A percentile compares a stretch with the other conserved stretches of the same genome.
Evolutionary conservation across 441 rosid genomes (phyloP).

Genomic region (Populus hybrid): DNA sequence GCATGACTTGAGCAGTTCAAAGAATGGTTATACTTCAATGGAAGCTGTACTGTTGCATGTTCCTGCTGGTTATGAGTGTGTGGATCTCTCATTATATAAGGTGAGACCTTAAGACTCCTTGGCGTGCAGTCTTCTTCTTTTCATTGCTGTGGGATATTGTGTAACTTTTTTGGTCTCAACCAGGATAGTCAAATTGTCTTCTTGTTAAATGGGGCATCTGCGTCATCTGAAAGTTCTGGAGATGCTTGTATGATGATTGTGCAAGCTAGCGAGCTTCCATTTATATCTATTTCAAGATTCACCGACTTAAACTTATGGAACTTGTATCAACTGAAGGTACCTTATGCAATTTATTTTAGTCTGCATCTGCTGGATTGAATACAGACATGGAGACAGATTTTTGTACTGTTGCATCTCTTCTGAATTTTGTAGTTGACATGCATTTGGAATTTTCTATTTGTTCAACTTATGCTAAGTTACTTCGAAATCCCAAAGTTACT

Average conservation of each 20-base stretch:
- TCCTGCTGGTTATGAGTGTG: slow-evolving; percentile 62
- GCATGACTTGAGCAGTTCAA: slow-evolving; percentile 35
- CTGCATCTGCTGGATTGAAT: neutral
- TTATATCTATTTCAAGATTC: slow-evolving; percentile 50
- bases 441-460: neutral
- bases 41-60: slow-evolving; percentile 68
- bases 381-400: neutral
- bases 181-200: slow-evolving; percentile 78
- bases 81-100: slow-evolving; percentile 84
- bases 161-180: slow-evolving; percentile 21
- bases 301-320: slow-evolving; percentile 43
- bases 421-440: neutral
- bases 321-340: slow-evolving; percentile 65
- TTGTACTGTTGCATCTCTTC: neutral
- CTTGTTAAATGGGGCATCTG: slow-evolving; percentile 48
- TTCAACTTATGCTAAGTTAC: neutral
- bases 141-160: slow-evolving; percentile 9
- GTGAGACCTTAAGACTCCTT: slow-evolving; percentile 33
- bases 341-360: slow-evolving; percentile 11
- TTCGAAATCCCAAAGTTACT: neutral
- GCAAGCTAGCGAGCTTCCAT: slow-evolving; percentile 65
- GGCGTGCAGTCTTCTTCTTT: neutral
- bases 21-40: slow-evolving; percentile 42
- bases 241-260: slow-evolving; percentile 75
- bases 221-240: slow-evolving; percentile 50